Percentiles rank a stretch among this genome's conserved stretches.
These are phyloP conservation scores for Corchorus capsularis DNA, from an alignment of 345 rosid species.

Conservation along the genomic window DNA sequence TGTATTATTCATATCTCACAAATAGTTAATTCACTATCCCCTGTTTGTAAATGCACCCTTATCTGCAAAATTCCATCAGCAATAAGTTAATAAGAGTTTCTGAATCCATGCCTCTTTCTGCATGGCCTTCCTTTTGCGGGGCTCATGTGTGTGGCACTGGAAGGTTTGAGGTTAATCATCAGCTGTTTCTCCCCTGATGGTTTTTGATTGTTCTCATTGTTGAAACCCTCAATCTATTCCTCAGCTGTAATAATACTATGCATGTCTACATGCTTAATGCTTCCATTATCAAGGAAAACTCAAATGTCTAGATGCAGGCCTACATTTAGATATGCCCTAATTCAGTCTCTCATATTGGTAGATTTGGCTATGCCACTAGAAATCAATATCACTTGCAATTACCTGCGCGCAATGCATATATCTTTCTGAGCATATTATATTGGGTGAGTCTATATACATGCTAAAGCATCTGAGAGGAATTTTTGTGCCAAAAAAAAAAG, in stretches of 20 bases:
- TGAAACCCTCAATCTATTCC: neutral
- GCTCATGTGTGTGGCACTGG: neutral
- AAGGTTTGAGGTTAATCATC: neutral
- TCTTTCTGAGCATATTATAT: too few relatives aligned
- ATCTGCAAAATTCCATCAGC: neutral
- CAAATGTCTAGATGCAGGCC: neutral
- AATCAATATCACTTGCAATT: neutral
- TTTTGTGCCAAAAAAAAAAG: too few relatives aligned
- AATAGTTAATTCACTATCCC: neutral
- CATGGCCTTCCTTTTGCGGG: neutral
- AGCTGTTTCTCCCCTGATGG: neutral
- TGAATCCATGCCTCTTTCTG: neutral
- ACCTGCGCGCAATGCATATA: neutral
- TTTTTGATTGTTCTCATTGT: neutral
- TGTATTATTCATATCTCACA: neutral
- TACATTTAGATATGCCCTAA: neutral
- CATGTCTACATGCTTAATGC: neutral
- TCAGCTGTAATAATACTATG: neutral
- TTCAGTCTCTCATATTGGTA: neutral
- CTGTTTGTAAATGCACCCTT: neutral
- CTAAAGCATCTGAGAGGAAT: neutral
- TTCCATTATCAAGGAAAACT: neutral
- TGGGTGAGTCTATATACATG: neutral
- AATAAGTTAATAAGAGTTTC: constrained; percentile 7
- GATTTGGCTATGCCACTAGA: neutral